Percentiles rank a stretch among this genome's conserved stretches.
Evolutionary conservation across 345 rosid genomes (phyloP).

Genomic region (Eucalyptus guilfoylei): DNA sequence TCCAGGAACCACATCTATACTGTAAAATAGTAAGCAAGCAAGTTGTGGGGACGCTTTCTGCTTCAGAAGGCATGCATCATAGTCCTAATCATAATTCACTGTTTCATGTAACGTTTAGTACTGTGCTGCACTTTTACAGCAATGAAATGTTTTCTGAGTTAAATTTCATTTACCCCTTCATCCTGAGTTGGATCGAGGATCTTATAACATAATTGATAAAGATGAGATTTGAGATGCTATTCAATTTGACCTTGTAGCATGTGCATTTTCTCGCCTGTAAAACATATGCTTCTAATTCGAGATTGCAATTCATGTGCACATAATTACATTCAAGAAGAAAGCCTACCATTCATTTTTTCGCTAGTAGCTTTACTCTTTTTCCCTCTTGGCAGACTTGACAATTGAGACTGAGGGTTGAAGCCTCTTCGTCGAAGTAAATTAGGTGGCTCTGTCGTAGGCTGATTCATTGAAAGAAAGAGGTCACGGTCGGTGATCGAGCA

Average conservation of each 20-base stretch:
- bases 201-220: neutral
- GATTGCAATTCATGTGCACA: neutral
- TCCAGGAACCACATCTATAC: neutral
- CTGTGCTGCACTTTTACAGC: neutral
- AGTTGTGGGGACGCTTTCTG: neutral
- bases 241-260: neutral
- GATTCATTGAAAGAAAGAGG: neutral
- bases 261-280: neutral
- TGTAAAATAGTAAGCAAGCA: neutral
- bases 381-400: neutral
- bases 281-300: neutral
- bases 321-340: neutral
- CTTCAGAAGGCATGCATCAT: neutral
- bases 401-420: neutral
- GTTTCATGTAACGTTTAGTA: neutral
- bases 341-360: neutral
- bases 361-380: neutral
- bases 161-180: neutral
- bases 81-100: neutral
- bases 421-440: neutral
- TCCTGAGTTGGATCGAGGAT: neutral
- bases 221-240: neutral
- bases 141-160: neutral
- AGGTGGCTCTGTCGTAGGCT: neutral
- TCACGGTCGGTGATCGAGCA: neutral